Evolutionary conservation across 2,329 filamentous ascomycete genomes (phyloP), one percentile per base, ranked within the genome.

Genomic region (Dendrostoma leiphaemia): DNA sequence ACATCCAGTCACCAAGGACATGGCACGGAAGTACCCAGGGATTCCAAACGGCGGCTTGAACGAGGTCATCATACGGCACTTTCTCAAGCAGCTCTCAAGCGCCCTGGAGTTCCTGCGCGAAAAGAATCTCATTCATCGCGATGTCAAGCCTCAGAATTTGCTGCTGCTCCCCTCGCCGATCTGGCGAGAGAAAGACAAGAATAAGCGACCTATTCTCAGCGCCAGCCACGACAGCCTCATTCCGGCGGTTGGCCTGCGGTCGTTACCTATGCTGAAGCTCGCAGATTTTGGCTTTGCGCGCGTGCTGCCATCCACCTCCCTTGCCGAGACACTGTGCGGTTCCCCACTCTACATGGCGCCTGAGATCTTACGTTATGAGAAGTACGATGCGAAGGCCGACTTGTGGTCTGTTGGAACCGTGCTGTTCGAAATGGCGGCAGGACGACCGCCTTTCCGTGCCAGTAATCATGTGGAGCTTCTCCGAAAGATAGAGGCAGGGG

Each of bases 201-300:
- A 84, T 56, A 76, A 80, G 31, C 82, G 88, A 56, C 86, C 89
- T 17, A 85, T 94, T 54, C 85, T 94, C 68, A 81, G 80, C 56
- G 88, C 86, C 48, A 92, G 89, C 64, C 85, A 88, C 40, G 85
- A 92, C 67, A 92, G 91, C 1, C 77, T 94, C 53, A 88, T 90
- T 41, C 91, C 93, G 4, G 82, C 87, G 24, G 86, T 87, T 24
- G 94, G 94, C 7, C 76, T 99, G 28, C 80, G 84, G 50, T 94
- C 91, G 17, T 74, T 99, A 38, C 94, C 94, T 4, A 95, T 97
- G 88, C 83, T 99, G 57, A 99, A 99, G 74, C 86, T 99, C 63
- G 94, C 94, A 54, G 94, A 99, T 74, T 99, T 99, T 67, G 94
- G 94, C n/a, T 99, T 99, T 68, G 94, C 94, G 53, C 86, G 94